Conservation (phyloP, 2,329 filamentous ascomycete species). For the Colletotrichum filicis region DNA sequence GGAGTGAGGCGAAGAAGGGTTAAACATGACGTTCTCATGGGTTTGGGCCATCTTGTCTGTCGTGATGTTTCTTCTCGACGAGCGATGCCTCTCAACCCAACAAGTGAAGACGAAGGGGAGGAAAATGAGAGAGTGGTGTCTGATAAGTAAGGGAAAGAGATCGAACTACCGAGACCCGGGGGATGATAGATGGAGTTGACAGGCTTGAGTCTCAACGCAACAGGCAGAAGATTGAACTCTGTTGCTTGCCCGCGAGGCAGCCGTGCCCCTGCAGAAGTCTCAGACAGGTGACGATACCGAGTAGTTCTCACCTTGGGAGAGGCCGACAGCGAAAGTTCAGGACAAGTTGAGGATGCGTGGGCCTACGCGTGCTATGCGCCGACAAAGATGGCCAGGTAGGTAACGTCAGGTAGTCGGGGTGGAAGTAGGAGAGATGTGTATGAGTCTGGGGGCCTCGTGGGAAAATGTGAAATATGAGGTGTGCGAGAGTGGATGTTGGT, state of each 20-base stretch:
- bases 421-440: not conserved
- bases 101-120: not conserved
- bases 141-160: not conserved
- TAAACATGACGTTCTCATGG: conserved; percentile 41
- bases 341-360: not conserved
- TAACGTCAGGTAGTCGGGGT: too few species aligned
- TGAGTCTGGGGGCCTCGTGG: not conserved
- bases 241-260: not conserved
- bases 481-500: not conserved
- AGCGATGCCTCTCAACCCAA: not conserved
- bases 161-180: not conserved
- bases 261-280: not conserved
- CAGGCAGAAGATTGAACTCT: not conserved
- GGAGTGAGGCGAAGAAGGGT: conserved; percentile 62
- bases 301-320: not conserved
- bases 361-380: not conserved
- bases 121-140: not conserved
- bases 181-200: not conserved
- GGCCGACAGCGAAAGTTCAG: not conserved
- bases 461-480: not conserved
- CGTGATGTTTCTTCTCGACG: not conserved
- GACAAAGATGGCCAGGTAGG: too few species aligned
- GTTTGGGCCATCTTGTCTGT: conserved; percentile 10
- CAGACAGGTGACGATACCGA: not conserved
- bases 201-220: not conserved